A percentile compares a stretch with the other conserved stretches of the same genome.
Evolutionary conservation across 176 grass and related monocot genomes (phyloP).

Genomic region (Oryza meyeriana): DNA sequence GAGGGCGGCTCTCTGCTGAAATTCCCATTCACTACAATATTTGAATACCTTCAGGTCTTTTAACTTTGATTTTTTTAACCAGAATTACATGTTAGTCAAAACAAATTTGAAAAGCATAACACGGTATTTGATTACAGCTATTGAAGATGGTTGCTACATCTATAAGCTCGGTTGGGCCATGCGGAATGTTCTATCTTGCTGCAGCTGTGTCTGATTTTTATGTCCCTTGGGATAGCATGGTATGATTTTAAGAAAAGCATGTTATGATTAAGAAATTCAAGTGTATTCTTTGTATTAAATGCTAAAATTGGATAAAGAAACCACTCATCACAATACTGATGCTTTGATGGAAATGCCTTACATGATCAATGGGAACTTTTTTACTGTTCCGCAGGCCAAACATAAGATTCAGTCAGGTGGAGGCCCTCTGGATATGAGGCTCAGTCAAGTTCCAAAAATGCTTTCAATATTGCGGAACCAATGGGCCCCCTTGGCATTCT

Average conservation of each 20-base stretch:
- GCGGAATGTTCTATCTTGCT: constrained; percentile 88
- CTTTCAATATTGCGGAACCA: constrained; percentile 62
- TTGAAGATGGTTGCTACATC: constrained; percentile 73
- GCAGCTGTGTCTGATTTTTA: constrained; percentile 95
- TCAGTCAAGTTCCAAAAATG: constrained; percentile 89
- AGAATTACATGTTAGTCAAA: neutral
- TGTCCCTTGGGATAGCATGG: constrained; percentile 93
- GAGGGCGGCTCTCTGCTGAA: constrained; percentile 79
- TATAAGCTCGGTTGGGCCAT: constrained; percentile 48
- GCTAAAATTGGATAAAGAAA: neutral
- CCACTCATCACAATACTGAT: neutral
- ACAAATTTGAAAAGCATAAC: neutral
- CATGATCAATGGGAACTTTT: neutral
- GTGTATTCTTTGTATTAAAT: neutral
- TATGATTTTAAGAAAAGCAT: constrained; percentile 29
- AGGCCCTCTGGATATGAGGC: constrained; percentile 79
- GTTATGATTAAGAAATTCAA: neutral
- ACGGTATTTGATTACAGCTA: constrained; percentile 44
- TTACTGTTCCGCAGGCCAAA: constrained; percentile 53
- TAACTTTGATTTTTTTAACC: neutral
- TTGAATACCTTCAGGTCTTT: constrained; percentile 94
- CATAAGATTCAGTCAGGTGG: constrained; percentile 94
- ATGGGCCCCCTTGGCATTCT: constrained; percentile 80
- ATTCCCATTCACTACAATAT: constrained; percentile 90
- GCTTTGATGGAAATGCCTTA: constrained; percentile 1